Conservation (phyloP, 345 rosid genomes). For the Angophora floribunda region DNA sequence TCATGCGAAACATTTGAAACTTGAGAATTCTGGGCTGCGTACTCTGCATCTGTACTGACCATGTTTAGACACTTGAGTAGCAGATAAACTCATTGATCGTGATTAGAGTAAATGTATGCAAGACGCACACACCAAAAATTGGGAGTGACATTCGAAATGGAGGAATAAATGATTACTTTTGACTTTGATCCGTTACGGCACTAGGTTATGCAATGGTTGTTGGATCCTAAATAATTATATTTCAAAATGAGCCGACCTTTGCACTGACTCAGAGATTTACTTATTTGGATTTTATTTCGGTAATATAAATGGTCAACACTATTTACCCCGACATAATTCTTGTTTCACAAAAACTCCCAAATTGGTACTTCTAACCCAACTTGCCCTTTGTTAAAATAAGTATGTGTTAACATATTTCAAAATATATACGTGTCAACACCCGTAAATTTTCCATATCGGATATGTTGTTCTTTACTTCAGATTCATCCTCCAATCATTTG, state of each 20-base stretch:
- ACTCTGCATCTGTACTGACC: background rate
- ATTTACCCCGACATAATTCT: too few species aligned
- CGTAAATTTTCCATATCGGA: background rate
- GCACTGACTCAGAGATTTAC: background rate
- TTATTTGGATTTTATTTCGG: background rate
- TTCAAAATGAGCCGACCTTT: background rate
- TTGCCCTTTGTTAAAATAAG: too few species aligned
- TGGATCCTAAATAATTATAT: background rate
- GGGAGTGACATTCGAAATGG: background rate
- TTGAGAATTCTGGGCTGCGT: background rate
- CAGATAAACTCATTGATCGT: background rate
- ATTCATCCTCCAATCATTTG: too few species aligned
- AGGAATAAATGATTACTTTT: background rate
- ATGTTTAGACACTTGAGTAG: background rate
- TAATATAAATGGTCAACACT: background rate
- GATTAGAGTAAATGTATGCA: background rate
- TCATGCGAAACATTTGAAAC: background rate
- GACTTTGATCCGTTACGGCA: background rate
- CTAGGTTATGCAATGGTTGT: background rate
- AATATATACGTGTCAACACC: accelerated
- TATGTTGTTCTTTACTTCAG: background rate
- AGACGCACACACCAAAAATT: background rate
- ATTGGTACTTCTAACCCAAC: background rate
- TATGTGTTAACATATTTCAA: too few species aligned
- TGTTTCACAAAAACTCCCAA: background rate